Evolutionary conservation across 2,329 filamentous ascomycete genomes (phyloP).

Genomic region (Trichoderma breve): DNA sequence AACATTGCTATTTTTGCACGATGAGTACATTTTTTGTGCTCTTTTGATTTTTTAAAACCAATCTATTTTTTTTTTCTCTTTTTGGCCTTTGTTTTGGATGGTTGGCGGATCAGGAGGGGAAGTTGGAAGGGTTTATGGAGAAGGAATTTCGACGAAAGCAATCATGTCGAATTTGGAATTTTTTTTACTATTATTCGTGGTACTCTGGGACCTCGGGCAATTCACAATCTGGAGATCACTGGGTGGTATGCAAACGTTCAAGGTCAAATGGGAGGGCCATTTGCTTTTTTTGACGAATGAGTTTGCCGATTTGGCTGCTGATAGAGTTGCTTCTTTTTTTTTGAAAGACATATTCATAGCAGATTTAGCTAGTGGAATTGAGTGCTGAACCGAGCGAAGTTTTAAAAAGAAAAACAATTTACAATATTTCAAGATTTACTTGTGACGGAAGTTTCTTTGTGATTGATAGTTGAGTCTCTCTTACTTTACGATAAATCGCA

Average conservation of each 20-base stretch:
- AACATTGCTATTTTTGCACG: slow-evolving; percentile 37
- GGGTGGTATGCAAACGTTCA: neutral
- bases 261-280: slow-evolving; percentile 1
- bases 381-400: slow-evolving; percentile 3
- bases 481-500: neutral
- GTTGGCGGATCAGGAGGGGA: neutral
- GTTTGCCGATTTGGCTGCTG: slow-evolving; percentile 2
- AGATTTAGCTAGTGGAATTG: neutral
- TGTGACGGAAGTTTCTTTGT: neutral
- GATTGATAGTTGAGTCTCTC: neutral
- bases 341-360: neutral
- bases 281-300: neutral
- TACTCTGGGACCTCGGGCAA: neutral
- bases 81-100: slow-evolving; percentile 7
- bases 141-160: neutral
- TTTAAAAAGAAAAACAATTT: neutral
- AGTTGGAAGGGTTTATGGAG: neutral
- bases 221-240: neutral
- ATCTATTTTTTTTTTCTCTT: neutral
- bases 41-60: neutral
- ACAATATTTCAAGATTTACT: neutral
- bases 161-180: neutral
- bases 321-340: slow-evolving; percentile 2
- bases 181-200: neutral
- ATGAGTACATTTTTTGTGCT: slow-evolving; percentile 20